Evolutionary conservation across 2,329 filamentous ascomycete species (phyloP), one percentile per base, ranked within the genome.

Genomic region (Didymella sp.): DNA sequence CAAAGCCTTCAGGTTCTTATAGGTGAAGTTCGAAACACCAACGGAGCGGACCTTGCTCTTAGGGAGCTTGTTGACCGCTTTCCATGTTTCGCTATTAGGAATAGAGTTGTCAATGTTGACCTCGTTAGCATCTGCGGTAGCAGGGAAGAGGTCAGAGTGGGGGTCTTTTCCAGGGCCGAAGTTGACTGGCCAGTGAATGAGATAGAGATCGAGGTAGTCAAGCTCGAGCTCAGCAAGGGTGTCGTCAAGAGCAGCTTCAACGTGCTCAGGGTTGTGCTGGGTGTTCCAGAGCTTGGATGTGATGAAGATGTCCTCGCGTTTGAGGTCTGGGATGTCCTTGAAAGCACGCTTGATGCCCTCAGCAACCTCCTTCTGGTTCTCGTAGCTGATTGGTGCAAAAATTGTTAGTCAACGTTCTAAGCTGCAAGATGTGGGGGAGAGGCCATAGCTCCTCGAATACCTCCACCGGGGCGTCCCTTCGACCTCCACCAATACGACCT

Each of bases 241-340:
- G 59, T 85, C 83, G 56, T 95, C 80, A 78, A 95, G 91, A 72
- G 87, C 87, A 76, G 85, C 85, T 76, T 81, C 84, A 71, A 94
- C 92, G 66, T 83, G 83, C 44, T 66, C 66, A 66, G 82, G 84
- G 70, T 92, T 88, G 81, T 96, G 91, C 84, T 92, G 95, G 64
- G 88, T 88, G 81, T 93, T 92, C 91, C 92, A 96, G 56, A 96
- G 87, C 84, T 96, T 96, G 75, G 89, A 92, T 60, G 92, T 94
- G 55, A 72, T 69, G 59, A 73, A 73, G 44, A 71, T 64, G 45
- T 71, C 70, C 54, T 73, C 69, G 41, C 67, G 68, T 62, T 70
- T 71, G 33, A 68, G 60, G 45, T 62, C 65, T 6, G 67, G 66
- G 28, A 70, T 49, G 43, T 71, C 68, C 35, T 63, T 62, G 57